These are phyloP conservation scores for Leucosporidium creatinivorum DNA, from an alignment of 768 basidiomycete genomes.

Conservation along the genomic window DNA sequence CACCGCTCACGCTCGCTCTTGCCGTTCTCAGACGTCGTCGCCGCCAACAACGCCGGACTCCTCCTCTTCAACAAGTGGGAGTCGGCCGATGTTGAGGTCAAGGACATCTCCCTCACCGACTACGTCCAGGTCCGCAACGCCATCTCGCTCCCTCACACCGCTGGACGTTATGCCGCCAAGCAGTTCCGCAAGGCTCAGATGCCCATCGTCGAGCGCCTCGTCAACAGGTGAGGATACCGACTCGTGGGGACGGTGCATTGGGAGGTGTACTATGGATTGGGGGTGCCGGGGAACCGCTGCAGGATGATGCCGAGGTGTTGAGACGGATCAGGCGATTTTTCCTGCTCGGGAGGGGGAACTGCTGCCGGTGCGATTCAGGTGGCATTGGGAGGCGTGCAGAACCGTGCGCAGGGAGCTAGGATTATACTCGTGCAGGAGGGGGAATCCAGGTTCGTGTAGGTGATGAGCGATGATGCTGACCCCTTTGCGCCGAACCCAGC, in stretches of 20 bases:
- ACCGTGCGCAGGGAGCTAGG: neutral
- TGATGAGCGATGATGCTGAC: neutral
- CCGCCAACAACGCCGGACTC: constrained; percentile 49
- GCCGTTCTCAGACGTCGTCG: constrained; percentile 39
- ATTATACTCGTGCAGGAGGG: neutral
- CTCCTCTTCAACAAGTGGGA: constrained; percentile 99
- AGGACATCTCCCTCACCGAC: constrained; percentile 97
- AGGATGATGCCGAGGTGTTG: neutral
- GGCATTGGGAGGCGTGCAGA: neutral
- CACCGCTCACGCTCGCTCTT: neutral
- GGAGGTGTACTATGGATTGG: neutral
- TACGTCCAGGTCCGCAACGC: constrained; percentile 69
- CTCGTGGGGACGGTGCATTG: too few species aligned
- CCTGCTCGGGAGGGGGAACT: neutral
- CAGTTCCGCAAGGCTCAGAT: constrained; percentile 99
- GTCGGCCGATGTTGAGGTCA: constrained; percentile 77
- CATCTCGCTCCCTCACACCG: constrained; percentile 55
- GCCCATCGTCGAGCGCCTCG: constrained; percentile 99
- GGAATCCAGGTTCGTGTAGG: too few species aligned
- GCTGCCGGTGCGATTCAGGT: neutral
- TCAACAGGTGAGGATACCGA: constrained; percentile 66
- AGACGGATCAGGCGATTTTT: neutral
- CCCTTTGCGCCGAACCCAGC: constrained; percentile 46
- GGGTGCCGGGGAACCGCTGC: neutral
- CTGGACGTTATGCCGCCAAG: constrained; percentile 98